These are phyloP conservation scores for Solanum chiquidenum DNA, from an alignment of 257 asterid species.

Conservation along the genomic window DNA sequence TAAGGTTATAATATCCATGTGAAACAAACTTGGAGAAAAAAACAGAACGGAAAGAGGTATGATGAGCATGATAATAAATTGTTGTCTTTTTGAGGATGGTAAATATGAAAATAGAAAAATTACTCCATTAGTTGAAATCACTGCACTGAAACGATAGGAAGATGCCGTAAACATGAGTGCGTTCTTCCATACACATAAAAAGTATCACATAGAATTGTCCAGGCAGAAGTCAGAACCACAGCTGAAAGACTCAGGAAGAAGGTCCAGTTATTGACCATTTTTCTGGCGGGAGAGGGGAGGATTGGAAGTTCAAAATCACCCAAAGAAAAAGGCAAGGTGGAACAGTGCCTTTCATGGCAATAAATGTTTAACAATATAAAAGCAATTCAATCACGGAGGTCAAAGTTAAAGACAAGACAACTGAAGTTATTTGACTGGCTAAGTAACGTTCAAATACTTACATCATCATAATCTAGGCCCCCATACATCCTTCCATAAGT, in stretches of 20 bases:
- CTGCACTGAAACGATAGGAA: not conserved
- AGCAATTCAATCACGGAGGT: not conserved
- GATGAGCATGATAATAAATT: not conserved
- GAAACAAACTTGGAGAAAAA: not conserved
- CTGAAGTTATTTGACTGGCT: not conserved
- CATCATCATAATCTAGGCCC: slow-evolving; percentile 80
- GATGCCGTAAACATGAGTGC: not conserved
- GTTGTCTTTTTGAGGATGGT: not conserved
- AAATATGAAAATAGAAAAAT: not conserved
- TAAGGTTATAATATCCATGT: not conserved
- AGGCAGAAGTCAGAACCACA: not conserved
- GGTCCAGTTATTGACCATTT: not conserved
- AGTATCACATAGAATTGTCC: not conserved
- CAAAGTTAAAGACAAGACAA: not conserved
- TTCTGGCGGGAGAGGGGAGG: not conserved
- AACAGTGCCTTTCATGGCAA: not conserved
- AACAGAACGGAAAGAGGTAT: not conserved
- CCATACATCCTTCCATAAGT: slow-evolving; percentile 85
- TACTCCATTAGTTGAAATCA: not conserved
- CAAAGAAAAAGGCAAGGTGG: not conserved
- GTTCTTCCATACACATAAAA: not conserved
- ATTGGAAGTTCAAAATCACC: not conserved
- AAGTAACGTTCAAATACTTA: slow-evolving; percentile 30
- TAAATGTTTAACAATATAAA: not conserved
- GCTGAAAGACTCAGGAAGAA: not conserved